phyloP scores from a whole-genome alignment of 352 stramenopile species.

The Phytophthora agathidicida region DNA sequence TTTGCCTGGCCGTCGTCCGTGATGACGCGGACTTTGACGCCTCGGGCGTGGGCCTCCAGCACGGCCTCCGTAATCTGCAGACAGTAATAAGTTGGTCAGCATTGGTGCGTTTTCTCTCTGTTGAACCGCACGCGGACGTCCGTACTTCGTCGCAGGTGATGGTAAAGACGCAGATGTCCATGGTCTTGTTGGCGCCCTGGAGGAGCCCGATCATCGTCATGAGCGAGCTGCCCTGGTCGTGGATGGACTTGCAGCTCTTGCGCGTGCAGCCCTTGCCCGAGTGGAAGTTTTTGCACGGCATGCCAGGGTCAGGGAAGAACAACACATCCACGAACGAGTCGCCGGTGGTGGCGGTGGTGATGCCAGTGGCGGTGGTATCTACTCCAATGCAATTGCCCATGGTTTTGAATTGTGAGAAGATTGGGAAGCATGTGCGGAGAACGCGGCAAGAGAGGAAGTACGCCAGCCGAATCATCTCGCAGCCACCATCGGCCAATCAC shows the following conservation, averaged over 20 bases:
- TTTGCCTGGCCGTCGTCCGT: slow-evolving; percentile 70
- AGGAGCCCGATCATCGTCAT: slow-evolving; percentile 60
- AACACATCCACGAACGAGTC: slow-evolving; percentile 78
- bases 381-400: slow-evolving; percentile 73
- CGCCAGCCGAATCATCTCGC: slow-evolving; percentile 4
- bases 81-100: slow-evolving; percentile 1
- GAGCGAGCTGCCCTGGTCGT: slow-evolving; percentile 65
- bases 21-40: slow-evolving; percentile 65
- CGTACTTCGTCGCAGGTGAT: slow-evolving; percentile 75
- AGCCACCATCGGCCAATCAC: slow-evolving; percentile 19
- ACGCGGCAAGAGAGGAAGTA: slow-evolving; percentile 21
- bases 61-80: slow-evolving; percentile 65
- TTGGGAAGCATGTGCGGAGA: not conserved
- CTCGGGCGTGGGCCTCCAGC: slow-evolving; percentile 54
- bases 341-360: slow-evolving; percentile 7
- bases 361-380: slow-evolving; percentile 12
- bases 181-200: slow-evolving; percentile 43
- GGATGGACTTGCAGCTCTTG: slow-evolving; percentile 72
- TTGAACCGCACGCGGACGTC: not conserved
- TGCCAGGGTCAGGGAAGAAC: slow-evolving; percentile 70
- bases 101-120: not conserved
- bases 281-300: slow-evolving; percentile 67
- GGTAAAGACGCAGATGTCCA: slow-evolving; percentile 79
- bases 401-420: no score
- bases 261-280: slow-evolving; percentile 54